Evolutionary conservation across 495 filamentous ascomycete genomes (phyloP).

Genomic region (Rhypophila decipiens): DNA sequence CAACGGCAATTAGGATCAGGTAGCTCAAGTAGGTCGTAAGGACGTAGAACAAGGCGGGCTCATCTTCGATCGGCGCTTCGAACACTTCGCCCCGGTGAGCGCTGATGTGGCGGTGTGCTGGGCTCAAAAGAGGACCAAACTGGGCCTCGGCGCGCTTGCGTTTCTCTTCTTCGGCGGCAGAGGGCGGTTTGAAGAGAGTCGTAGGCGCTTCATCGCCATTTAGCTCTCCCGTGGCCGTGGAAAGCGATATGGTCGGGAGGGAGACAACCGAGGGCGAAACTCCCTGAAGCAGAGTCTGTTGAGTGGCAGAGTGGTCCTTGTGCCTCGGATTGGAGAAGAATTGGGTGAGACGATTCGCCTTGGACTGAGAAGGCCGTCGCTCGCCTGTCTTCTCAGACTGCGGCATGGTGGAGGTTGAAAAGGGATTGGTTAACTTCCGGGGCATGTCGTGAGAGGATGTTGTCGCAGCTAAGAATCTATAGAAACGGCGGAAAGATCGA

Average conservation of each 20-base stretch:
- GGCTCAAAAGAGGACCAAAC: slow-evolving; percentile 79
- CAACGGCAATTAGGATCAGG: slow-evolving; percentile 89
- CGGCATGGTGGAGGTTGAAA: slow-evolving; percentile 28
- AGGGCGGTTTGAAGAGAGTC: slow-evolving; percentile 86
- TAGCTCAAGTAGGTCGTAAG: slow-evolving; percentile 97
- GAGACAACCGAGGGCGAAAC: slow-evolving; percentile 64
- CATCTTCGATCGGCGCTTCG: slow-evolving; percentile 80
- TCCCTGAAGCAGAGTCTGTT: slow-evolving; percentile 53
- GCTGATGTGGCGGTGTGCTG: slow-evolving; percentile 79
- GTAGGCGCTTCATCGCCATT: slow-evolving; percentile 65
- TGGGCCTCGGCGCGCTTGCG: slow-evolving; percentile 78
- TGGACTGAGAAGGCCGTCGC: slow-evolving; percentile 51
- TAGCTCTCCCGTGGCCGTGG: slow-evolving; percentile 72
- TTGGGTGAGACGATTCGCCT: slow-evolving; percentile 51
- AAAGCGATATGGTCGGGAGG: slow-evolving; percentile 87
- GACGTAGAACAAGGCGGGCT: slow-evolving; percentile 94
- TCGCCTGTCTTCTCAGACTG: slow-evolving; percentile 34
- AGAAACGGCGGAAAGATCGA: too few species aligned
- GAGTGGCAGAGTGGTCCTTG: slow-evolving; percentile 48
- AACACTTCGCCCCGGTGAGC: slow-evolving; percentile 67
- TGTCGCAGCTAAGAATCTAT: too few species aligned
- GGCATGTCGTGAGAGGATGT: slow-evolving; percentile 36
- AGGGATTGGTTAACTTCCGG: slow-evolving; percentile 45
- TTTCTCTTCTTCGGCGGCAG: slow-evolving; percentile 72
- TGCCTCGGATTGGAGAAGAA: slow-evolving; percentile 65